These are phyloP conservation scores for Suhomyces ambrosiae DNA, from an alignment of 1,139 yeast genomes.

Conservation along the genomic window DNA sequence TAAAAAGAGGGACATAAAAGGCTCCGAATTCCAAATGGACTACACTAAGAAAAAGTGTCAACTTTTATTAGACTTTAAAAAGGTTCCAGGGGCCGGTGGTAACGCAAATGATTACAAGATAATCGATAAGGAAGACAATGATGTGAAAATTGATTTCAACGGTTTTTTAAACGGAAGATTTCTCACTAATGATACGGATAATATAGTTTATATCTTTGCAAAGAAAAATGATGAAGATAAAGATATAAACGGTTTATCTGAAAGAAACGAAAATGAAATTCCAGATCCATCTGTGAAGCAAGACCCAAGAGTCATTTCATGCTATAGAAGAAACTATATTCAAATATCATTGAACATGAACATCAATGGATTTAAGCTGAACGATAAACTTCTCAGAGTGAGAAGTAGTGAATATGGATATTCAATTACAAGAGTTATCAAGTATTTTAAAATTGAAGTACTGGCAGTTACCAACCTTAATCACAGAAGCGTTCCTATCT, in stretches of 20 bases:
- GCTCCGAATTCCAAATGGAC: constrained; percentile 13
- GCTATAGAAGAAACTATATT: constrained; percentile 50
- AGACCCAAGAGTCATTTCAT: constrained; percentile 45
- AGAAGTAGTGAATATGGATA: constrained; percentile 42
- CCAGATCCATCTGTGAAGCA: constrained; percentile 9
- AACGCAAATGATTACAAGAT: constrained; percentile 27
- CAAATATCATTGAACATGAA: constrained; percentile 41
- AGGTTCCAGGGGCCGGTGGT: constrained; percentile 14
- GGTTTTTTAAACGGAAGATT: constrained; percentile 49
- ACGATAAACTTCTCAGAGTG: constrained; percentile 33
- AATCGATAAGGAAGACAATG: constrained; percentile 32
- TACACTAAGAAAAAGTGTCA: constrained; percentile 19
- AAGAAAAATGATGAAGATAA: constrained; percentile 18
- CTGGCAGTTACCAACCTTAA: constrained; percentile 39
- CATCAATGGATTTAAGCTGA: constrained; percentile 31
- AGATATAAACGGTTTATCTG: constrained; percentile 1
- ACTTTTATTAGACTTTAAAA: constrained; percentile 33
- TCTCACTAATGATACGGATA: constrained; percentile 47
- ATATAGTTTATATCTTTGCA: constrained; percentile 36
- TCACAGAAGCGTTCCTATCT: constrained; percentile 35
- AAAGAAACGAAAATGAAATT: constrained; percentile 1
- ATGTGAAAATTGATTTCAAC: constrained; percentile 27
- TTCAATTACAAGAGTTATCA: constrained; percentile 37
- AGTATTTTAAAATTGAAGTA: constrained; percentile 44
- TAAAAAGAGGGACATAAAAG: constrained; percentile 12